phyloP scores from a whole-genome alignment of 768 basidiomycete species.

The Agrocybe chaxingu region DNA sequence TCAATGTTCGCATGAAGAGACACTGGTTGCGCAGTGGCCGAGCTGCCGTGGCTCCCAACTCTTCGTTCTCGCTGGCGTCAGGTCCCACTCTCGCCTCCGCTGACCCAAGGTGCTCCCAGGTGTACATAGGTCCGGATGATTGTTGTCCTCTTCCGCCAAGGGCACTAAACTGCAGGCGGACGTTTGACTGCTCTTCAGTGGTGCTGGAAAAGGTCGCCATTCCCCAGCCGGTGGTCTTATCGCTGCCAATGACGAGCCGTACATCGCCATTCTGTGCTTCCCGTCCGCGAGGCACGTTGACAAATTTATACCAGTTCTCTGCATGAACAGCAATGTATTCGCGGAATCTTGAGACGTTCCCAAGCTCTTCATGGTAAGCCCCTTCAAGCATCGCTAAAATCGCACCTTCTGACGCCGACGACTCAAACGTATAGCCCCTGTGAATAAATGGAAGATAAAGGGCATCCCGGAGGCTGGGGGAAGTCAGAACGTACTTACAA shows the following conservation, averaged over 20 bases:
- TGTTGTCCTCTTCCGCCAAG: no score
- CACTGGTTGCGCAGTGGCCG: no score
- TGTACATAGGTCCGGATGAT: no score
- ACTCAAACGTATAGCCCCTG: constrained; percentile 7
- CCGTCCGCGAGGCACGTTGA: constrained; percentile 10
- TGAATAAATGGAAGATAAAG: neutral
- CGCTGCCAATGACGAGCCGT: constrained; percentile 22
- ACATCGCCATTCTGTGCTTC: constrained; percentile 19
- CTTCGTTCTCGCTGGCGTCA: no score
- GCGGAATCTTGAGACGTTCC: constrained; percentile 5
- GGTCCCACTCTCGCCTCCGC: no score
- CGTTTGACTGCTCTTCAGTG: no score
- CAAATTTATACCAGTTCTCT: constrained; percentile 14
- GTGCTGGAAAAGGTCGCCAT: constrained; percentile 15
- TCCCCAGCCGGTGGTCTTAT: constrained; percentile 22
- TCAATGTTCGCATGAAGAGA: no score
- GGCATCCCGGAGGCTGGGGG: no score
- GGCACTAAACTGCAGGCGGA: no score
- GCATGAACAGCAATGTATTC: constrained; percentile 8
- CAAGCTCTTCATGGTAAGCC: constrained; percentile 8
- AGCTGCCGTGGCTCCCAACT: no score
- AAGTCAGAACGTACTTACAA: neutral
- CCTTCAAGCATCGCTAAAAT: constrained; percentile 16
- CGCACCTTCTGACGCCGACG: constrained; percentile 12
- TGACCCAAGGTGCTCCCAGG: no score